Base-by-base conservation (phyloP, 2,329 filamentous ascomycete species). In the Trichophyton equinum region DNA sequence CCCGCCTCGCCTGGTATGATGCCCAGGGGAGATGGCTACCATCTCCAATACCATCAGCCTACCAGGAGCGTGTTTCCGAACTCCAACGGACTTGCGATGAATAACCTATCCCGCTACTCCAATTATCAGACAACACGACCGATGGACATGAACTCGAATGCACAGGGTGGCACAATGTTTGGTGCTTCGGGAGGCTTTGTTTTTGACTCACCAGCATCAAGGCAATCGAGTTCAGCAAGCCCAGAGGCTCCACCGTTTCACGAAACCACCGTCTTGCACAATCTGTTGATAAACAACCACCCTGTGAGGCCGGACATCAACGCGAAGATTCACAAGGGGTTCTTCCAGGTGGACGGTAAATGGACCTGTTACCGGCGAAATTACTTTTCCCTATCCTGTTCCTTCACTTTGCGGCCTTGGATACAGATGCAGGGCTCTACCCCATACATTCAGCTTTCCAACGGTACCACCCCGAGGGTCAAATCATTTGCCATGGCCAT, bases 331-430 rank as follows among this genome's bases (percentile, higher is more conserved):
- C 89, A 95, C 72, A 95, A 95, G 68, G 91, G 91, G 0, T 95
- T 95, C 75, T 95, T 96, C 71, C 77, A 85, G 40, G 82, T 81
- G 2, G 91, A 95, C 60, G 80, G 82, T 18, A 89, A 91, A 67
- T 96, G 90, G 90, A 96, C 91, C 0, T 95, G 91, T 75, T 96
- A 96, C 71, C 82, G 91, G 38, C 82, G 91, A 49, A 96, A 96
- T 72, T 96, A 96, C 74, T 94, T 96, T 71, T 86, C 88, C 0
- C 90, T 94, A 59, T 83, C 86, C 58, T 92, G 89, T 72, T 89
- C 87, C 2, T 96, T 86, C 73, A 81, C 81, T 11, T 76, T 96
- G 25, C 78, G 79, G 46, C 88, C 87, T 74, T 85, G 76, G 78
- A 78, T 69, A 71, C 67, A 61, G 18, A 47, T 78, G 67, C 71